Evolutionary conservation across 306 rosid species (phyloP).

Genomic region (barrel medic (Medicago truncatula)): MtrunA17r5.0-ANR NC_053042.1:46997001-46997500

Average conservation of each 20-base stretch:
- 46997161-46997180: background rate
- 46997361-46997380: background rate
- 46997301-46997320: background rate
- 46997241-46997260: background rate
- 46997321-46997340: background rate
- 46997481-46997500: background rate
- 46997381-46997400: conserved; percentile 6
- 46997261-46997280: conserved; percentile 14
- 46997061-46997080: too few relatives aligned
- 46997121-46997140: too few relatives aligned
- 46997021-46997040: too few relatives aligned
- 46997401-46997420: background rate
- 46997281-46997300: background rate
- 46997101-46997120: too few relatives aligned
- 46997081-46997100: too few relatives aligned
- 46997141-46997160: too few relatives aligned
- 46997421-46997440: background rate
- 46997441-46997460: background rate
- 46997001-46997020: too few relatives aligned
- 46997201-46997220: conserved; percentile 31
- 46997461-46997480: background rate
- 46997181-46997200: background rate
- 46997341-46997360: background rate
- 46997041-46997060: too few relatives aligned
- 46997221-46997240: conserved; percentile 1